Evolutionary conservation across 148 eudicot genomes (phyloP).

Genomic region (Polygonum maritimum): DNA sequence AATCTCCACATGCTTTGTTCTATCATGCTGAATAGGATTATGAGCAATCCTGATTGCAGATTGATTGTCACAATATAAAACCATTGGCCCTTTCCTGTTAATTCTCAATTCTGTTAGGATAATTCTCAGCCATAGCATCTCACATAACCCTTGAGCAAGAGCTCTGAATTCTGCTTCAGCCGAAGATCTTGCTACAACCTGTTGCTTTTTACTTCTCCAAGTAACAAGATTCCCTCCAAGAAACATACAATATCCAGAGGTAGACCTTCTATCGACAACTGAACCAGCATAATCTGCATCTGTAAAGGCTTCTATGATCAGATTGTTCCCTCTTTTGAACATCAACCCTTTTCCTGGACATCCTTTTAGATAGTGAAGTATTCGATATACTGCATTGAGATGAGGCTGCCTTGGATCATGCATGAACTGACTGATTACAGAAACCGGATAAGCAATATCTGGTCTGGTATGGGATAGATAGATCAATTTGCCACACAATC

Average conservation of each 20-base stretch:
- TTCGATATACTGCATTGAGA: not conserved
- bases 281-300: not conserved
- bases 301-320: not conserved
- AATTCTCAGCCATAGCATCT: not conserved
- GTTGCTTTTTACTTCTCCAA: not conserved
- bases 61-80: too few species aligned
- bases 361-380: not conserved
- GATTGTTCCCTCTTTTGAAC: not conserved
- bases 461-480: conserved; percentile 6
- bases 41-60: too few species aligned
- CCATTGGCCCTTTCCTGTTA: too few species aligned
- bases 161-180: not conserved
- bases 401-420: not conserved
- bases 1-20: too few species aligned
- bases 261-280: not conserved
- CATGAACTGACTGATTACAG: not conserved
- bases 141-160: not conserved
- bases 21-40: too few species aligned
- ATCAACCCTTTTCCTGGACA: not conserved
- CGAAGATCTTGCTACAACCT: not conserved
- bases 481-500: not conserved
- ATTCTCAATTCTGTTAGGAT: too few species aligned
- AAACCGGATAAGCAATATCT: not conserved
- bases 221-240: not conserved
- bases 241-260: not conserved